Evolutionary conservation across 768 basidiomycete genomes (phyloP), one percentile per base, ranked within the genome.

Genomic region (Boletus speciosus): DNA sequence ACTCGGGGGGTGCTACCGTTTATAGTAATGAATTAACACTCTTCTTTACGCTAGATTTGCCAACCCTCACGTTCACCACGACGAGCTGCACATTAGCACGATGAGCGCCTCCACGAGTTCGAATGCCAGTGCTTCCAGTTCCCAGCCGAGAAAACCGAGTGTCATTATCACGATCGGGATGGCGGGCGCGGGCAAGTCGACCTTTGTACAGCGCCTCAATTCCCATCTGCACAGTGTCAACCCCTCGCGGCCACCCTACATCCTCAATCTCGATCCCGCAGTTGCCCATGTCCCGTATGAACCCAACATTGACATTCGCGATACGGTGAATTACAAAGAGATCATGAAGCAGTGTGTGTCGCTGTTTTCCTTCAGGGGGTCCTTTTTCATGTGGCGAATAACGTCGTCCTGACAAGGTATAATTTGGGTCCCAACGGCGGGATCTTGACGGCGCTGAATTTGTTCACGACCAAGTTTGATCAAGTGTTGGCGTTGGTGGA

Each of bases 381-480:
- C 54, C 47, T 50, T 56, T 52, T 52, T 47, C 40, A 51, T 58
- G 56, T 50, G 51, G 62, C 27, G 61, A 47, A 54, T 32, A 29
- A 59, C 56, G 37, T 54, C 54, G 50, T 16, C 25, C 15, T 45
- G 60, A 37, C 15, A 47, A 97, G 94, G 75, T 99, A 99, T 74
- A 98, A 98, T 71, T 78, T 99, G 52, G 97, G 97, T 5, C 97
- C 97, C 1, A 99, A 98, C 69, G 97, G 97, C 29, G 97, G 94
- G 25, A 99, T 99, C 61, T 71, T 99, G 69, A 99, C 97, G 23
- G 91, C 96, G 1, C 79, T 99, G 66, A 99, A 99, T 69, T 71
- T 99, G 55, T 99, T 99, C 71, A 97, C 97, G 36, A 99, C 97
- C 11, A 99, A 98, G 71, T 95, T 99, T 61, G 97, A 99, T 67